Evolutionary conservation across 2,329 filamentous ascomycete species (phyloP).

Genomic region (Myrmaecium sp.): DNA sequence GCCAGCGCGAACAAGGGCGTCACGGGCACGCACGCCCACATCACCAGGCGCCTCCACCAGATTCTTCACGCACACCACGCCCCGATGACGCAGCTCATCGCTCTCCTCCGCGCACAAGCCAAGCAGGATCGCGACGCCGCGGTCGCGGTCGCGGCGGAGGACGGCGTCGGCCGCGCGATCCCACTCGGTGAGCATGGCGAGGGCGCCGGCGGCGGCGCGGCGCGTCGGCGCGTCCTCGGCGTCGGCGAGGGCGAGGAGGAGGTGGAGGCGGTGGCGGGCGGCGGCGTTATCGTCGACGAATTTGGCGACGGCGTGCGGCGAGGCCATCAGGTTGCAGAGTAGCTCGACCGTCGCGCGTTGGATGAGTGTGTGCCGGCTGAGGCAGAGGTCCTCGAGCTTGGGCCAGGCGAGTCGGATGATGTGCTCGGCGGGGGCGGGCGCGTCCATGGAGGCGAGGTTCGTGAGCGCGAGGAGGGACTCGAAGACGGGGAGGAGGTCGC

Average conservation of each 20-base stretch:
- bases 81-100: slow-evolving; percentile 53
- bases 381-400: slow-evolving; percentile 61
- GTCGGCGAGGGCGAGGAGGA: slow-evolving; percentile 76
- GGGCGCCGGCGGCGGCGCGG: slow-evolving; percentile 69
- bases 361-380: slow-evolving; percentile 58
- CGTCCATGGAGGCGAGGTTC: slow-evolving; percentile 68
- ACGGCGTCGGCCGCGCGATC: slow-evolving; percentile 58
- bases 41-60: slow-evolving; percentile 51
- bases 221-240: slow-evolving; percentile 66
- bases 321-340: slow-evolving; percentile 74
- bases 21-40: slow-evolving; percentile 43
- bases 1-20: too few species aligned
- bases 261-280: slow-evolving; percentile 58
- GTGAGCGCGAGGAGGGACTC: slow-evolving; percentile 84
- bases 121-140: slow-evolving; percentile 65
- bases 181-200: slow-evolving; percentile 69
- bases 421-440: slow-evolving; percentile 40
- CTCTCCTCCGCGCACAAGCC: slow-evolving; percentile 55
- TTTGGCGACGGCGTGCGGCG: slow-evolving; percentile 46
- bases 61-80: slow-evolving; percentile 59
- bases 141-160: slow-evolving; percentile 44
- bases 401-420: slow-evolving; percentile 64
- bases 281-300: slow-evolving; percentile 52
- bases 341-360: slow-evolving; percentile 76
- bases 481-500: slow-evolving; percentile 72